Base-by-base conservation (phyloP, 2,329 filamentous ascomycete genomes). In the Endocalyx cinctus region DNA sequence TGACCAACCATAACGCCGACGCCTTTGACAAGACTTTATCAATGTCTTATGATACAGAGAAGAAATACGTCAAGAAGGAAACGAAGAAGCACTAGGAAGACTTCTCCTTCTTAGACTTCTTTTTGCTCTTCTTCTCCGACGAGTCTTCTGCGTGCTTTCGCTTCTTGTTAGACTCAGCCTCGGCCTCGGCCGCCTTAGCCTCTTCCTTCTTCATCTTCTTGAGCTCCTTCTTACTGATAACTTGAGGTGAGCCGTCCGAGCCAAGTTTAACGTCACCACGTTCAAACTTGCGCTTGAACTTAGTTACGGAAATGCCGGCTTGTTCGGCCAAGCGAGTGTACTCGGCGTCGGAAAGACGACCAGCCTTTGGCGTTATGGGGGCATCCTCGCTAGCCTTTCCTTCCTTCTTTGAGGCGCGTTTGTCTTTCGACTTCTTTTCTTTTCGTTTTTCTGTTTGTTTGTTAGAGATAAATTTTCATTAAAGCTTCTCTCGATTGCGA, bases 271-370 rank as follows among this genome's bases (percentile, higher is more conserved):
- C 82, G 52, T 87, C 82, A 23, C 84, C 84, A 42, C 81, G 74
- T 63, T 85, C 83, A 46, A 79, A 79, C 71, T 87, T 87, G 58
- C 81, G 74, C 69, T 84, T 79, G 66, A 87, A 88, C 64, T 86
- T 83, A 66, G 77, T 78, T 34, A 84, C 74, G 6, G 80, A 84
- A 38, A 88, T 67, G 41, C 82, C 83, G 7, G 81, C 77, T 46
- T 74, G 70, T 39, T 74, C 76, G 25, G 84, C 84, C 28, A 82
- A 59, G 27, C 70, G 67, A 57, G 73, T 69, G 49, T 69, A 76
- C 41, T 78, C 74, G 40, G 63, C 71, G 54, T 70, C 77, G 44
- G 60, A 76, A 35, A 75, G 62, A 55, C 70, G 69, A 40, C 51
- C 48, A 17, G 50, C 38, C 12, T 31, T 30, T 17, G 50, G 41